phyloP scores from a whole-genome alignment of 257 asterid species.

The Cruciata laevipes region DNA sequence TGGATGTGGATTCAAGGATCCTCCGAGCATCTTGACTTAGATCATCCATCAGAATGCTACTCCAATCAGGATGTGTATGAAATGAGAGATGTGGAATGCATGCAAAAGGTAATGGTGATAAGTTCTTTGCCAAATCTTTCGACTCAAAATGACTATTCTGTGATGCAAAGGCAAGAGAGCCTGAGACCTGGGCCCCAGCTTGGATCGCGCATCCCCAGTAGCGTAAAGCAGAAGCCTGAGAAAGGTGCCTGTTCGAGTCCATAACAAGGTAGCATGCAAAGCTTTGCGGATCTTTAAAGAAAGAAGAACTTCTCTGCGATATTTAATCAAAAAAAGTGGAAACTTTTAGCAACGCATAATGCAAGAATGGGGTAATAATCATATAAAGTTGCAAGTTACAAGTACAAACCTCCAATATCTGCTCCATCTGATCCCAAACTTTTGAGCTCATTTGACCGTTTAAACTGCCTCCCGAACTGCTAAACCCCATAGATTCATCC shows the following conservation, averaged over 20 bases:
- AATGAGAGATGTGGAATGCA: slow-evolving; percentile 45
- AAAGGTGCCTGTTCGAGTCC: slow-evolving; percentile 49
- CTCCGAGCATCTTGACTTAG: slow-evolving; percentile 48
- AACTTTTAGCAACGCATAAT: neutral
- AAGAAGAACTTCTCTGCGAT: slow-evolving; percentile 67
- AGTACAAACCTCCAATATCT: slow-evolving; percentile 48
- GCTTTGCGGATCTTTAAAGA: slow-evolving; percentile 45
- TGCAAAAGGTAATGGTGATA: slow-evolving; percentile 67
- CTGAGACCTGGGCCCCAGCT: slow-evolving; percentile 78
- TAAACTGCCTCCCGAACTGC: slow-evolving; percentile 37
- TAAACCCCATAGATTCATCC: slow-evolving; percentile 62
- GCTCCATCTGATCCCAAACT: slow-evolving; percentile 68
- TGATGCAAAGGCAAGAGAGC: slow-evolving; percentile 48
- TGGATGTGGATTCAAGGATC: slow-evolving; percentile 35
- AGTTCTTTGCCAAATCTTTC: slow-evolving; percentile 25
- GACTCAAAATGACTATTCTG: slow-evolving; percentile 22
- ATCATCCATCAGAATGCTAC: slow-evolving; percentile 34
- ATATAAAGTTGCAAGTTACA: slow-evolving; percentile 6
- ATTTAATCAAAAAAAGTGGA: neutral
- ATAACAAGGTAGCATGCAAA: slow-evolving; percentile 78
- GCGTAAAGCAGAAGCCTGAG: slow-evolving; percentile 56
- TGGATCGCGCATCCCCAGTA: slow-evolving; percentile 94
- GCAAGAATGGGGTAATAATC: neutral
- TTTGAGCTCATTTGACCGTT: slow-evolving; percentile 71
- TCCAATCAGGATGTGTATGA: slow-evolving; percentile 40